Evolutionary conservation across 352 stramenopile genomes (phyloP).

Genomic region (Globisporangium canariense): DNA sequence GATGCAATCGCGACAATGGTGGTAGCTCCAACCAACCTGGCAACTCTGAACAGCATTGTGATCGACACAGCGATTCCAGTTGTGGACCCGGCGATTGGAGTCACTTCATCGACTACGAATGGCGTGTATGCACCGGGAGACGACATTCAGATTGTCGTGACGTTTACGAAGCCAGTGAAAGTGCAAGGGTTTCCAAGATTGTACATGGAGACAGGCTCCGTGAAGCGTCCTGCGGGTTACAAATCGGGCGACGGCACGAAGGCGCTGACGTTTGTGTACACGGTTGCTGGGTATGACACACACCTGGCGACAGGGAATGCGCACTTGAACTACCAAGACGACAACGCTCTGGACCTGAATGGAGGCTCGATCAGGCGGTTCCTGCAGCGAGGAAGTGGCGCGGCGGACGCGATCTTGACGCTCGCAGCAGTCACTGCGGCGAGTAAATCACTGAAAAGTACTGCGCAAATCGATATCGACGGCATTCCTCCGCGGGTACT

Average conservation of each 20-base stretch:
- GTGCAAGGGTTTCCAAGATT: slow-evolving; percentile 65
- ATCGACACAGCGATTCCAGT: slow-evolving; percentile 61
- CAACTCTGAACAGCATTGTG: slow-evolving; percentile 43
- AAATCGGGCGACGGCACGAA: slow-evolving; percentile 56
- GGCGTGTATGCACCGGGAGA: slow-evolving; percentile 73
- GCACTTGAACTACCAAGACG: slow-evolving; percentile 67
- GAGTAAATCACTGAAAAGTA: slow-evolving; percentile 42
- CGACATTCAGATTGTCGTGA: slow-evolving; percentile 52
- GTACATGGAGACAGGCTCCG: slow-evolving; percentile 65
- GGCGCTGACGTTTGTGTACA: slow-evolving; percentile 71
- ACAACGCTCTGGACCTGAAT: slow-evolving; percentile 59
- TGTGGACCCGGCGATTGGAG: slow-evolving; percentile 53
- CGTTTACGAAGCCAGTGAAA: slow-evolving; percentile 75
- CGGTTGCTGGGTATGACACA: slow-evolving; percentile 55
- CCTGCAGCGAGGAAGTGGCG: slow-evolving; percentile 21
- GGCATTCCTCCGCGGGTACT: slow-evolving; percentile 42
- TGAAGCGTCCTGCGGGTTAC: slow-evolving; percentile 70
- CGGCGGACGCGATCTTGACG: slow-evolving; percentile 30
- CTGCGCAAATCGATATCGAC: slow-evolving; percentile 53
- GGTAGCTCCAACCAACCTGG: slow-evolving; percentile 42
- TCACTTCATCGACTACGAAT: slow-evolving; percentile 43
- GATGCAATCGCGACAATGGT: slow-evolving; percentile 50
- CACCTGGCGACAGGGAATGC: slow-evolving; percentile 35
- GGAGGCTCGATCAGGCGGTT: slow-evolving; percentile 55
- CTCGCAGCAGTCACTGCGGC: slow-evolving; percentile 32